Conservation (phyloP, 352 stramenopile species). For the Phytopythium helicoides region DNA sequence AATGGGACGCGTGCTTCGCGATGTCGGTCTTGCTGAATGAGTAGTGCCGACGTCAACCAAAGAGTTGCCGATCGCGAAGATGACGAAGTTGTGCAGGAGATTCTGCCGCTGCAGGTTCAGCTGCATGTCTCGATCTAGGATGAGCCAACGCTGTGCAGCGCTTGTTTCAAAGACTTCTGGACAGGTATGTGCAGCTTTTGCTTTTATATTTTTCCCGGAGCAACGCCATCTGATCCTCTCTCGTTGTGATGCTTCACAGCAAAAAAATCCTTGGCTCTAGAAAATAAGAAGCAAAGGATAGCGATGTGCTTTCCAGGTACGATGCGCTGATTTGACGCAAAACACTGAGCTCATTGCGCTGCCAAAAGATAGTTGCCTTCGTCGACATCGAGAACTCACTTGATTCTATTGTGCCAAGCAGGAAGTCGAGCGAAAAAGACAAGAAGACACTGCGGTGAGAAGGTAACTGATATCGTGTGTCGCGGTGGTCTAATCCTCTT, state of each 20-base stretch:
- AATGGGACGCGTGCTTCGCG: slow-evolving; percentile 24
- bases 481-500: no score
- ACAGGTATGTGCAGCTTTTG: slow-evolving; percentile 29
- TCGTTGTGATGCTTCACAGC: slow-evolving; percentile 18
- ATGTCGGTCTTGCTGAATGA: slow-evolving; percentile 44
- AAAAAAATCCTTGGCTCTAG: slow-evolving; percentile 65
- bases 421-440: slow-evolving; percentile 65
- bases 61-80: slow-evolving; percentile 31
- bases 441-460: slow-evolving; percentile 70
- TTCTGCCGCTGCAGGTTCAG: slow-evolving; percentile 45
- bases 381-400: no score
- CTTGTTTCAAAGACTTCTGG: slow-evolving; percentile 45
- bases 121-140: slow-evolving; percentile 35
- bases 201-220: no score
- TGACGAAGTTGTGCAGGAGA: slow-evolving; percentile 66
- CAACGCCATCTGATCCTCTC: no score
- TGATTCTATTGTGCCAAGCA: no score
- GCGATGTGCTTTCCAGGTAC: slow-evolving; percentile 54
- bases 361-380: not conserved
- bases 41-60: slow-evolving; percentile 15
- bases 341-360: slow-evolving; percentile 36
- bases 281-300: slow-evolving; percentile 38
- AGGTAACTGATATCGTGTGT: no score
- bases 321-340: slow-evolving; percentile 61
- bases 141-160: slow-evolving; percentile 63